phyloP scores from a whole-genome alignment of 2,329 filamentous ascomycete species.

The Neoascochyta sp. region DNA sequence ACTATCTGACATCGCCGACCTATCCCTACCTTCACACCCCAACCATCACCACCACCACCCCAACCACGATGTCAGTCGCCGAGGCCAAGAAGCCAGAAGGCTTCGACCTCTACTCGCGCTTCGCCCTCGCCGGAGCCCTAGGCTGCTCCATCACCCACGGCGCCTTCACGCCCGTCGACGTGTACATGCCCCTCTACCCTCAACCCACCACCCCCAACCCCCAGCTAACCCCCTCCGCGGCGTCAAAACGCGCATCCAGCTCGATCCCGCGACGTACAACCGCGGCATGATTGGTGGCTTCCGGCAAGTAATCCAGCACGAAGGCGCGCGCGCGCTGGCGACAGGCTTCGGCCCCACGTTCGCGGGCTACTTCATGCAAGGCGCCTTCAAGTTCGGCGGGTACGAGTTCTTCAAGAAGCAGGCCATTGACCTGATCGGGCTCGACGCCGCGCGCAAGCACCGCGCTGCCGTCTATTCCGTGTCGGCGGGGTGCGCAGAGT shows the following conservation, averaged over 20 bases:
- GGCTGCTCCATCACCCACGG: slow-evolving; percentile 99
- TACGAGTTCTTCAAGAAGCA: slow-evolving; percentile 98
- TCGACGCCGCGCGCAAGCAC: slow-evolving; percentile 66
- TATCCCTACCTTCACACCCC: too few species aligned
- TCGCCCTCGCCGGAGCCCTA: slow-evolving; percentile 94
- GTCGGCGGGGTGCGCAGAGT: slow-evolving; percentile 58
- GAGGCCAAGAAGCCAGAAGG: slow-evolving; percentile 35
- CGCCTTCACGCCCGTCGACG: slow-evolving; percentile 94
- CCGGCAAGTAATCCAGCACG: slow-evolving; percentile 71
- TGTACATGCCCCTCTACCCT: slow-evolving; percentile 79
- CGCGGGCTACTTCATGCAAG: slow-evolving; percentile 91
- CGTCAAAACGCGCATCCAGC: slow-evolving; percentile 94
- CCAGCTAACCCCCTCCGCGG: slow-evolving; percentile 44
- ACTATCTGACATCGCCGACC: too few species aligned
- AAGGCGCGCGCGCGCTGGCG: slow-evolving; percentile 81
- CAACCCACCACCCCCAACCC: slow-evolving; percentile 7
- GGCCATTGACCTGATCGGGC: slow-evolving; percentile 74
- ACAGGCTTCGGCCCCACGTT: slow-evolving; percentile 83
- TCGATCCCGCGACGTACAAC: slow-evolving; percentile 88
- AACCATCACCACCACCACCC: too few species aligned
- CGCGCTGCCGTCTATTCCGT: slow-evolving; percentile 77
- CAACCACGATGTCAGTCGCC: too few species aligned
- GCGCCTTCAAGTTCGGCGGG: slow-evolving; percentile 89
- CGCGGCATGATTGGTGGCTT: slow-evolving; percentile 80
- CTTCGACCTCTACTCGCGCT: slow-evolving; percentile 82